Conservation (phyloP, 257 asterid species). For the Coffea eugenioides region DNA sequence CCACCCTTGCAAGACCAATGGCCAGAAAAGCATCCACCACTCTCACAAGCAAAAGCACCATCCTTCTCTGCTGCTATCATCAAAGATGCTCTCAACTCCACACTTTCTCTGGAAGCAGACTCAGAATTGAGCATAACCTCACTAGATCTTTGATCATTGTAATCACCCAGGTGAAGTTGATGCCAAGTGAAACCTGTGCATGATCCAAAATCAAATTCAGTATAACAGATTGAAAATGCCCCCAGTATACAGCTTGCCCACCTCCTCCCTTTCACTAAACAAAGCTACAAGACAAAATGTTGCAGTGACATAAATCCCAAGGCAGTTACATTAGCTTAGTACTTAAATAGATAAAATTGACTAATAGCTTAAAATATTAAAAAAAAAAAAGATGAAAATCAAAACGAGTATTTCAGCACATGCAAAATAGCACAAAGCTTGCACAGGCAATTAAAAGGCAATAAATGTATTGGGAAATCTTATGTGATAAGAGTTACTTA, state of each 20-base stretch:
- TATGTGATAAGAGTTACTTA: neutral
- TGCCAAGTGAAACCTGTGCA: constrained; percentile 48
- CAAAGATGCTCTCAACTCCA: constrained; percentile 41
- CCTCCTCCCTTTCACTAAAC: neutral
- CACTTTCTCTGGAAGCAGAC: constrained; percentile 30
- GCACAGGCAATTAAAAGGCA: neutral
- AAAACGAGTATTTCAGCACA: neutral
- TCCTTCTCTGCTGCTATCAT: constrained; percentile 47
- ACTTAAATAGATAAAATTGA: neutral
- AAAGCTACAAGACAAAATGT: neutral
- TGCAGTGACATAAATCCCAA: neutral
- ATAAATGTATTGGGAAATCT: neutral
- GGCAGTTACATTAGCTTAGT: neutral
- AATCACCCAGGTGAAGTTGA: constrained; percentile 40
- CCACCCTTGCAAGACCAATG: constrained; percentile 91
- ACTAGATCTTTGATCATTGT: constrained; percentile 31
- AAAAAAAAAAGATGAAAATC: neutral
- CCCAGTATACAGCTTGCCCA: neutral
- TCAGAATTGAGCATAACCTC: constrained; percentile 38
- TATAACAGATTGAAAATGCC: neutral
- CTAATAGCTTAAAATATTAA: neutral
- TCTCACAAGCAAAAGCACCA: constrained; percentile 32
- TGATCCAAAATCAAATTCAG: constrained; percentile 15
- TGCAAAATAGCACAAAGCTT: neutral
- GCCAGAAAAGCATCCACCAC: constrained; percentile 57